These are phyloP conservation scores for Eutrema salsugineum DNA, from an alignment of 441 rosid genomes.

Conservation along the genomic window DNA sequence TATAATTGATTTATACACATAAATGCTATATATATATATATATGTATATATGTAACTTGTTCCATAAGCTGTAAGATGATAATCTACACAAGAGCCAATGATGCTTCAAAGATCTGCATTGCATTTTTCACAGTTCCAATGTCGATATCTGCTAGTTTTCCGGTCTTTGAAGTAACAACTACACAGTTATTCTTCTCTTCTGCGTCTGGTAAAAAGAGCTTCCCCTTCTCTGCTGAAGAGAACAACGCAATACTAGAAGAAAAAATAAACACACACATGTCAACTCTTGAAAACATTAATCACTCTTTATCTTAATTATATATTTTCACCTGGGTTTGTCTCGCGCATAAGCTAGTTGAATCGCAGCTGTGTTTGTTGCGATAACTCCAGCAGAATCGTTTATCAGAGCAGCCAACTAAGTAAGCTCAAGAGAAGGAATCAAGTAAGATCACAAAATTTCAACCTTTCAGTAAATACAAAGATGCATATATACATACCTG, in stretches of 20 bases:
- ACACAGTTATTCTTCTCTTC: conserved; percentile 62
- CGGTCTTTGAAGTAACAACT: conserved; percentile 64
- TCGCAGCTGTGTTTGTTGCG: conserved; percentile 91
- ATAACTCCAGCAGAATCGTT: conserved; percentile 89
- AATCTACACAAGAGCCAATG: conserved; percentile 64
- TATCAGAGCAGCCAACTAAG: conserved; percentile 85
- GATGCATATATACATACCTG: conserved; percentile 73
- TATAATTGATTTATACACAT: conserved; percentile 16
- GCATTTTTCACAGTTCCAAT: conserved; percentile 55
- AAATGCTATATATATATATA: conserved; percentile 1
- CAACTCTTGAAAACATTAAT: background rate
- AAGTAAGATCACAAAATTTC: background rate
- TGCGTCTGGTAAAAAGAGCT: conserved; percentile 62
- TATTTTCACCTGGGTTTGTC: conserved; percentile 60
- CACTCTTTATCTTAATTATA: background rate
- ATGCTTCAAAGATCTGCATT: conserved; percentile 56
- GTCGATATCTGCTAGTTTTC: conserved; percentile 62
- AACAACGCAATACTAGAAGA: conserved; percentile 77
- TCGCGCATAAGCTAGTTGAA: conserved; percentile 80
- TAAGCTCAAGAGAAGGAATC: conserved; percentile 14
- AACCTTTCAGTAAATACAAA: conserved; percentile 10
- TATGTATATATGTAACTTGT: background rate
- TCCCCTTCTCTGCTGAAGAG: conserved; percentile 67
- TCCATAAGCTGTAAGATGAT: background rate
- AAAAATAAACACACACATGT: background rate